A percentile compares a stretch with the other conserved stretches of the same genome.
Conservation (phyloP, 1,139 yeast genomes). For the Candida anutae region DNA sequence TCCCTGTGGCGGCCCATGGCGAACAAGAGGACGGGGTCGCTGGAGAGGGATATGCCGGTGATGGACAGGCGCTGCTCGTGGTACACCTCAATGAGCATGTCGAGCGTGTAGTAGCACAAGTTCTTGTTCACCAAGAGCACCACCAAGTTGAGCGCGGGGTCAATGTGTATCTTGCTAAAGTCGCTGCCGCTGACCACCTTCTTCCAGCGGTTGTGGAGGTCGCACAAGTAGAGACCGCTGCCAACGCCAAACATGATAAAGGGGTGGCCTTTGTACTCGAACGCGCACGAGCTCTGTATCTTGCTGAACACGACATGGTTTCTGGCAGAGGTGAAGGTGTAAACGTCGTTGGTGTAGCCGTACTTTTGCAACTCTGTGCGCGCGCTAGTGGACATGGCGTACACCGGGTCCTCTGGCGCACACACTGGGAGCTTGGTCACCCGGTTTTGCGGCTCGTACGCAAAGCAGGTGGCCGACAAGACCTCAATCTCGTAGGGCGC, state of each 20-base stretch:
- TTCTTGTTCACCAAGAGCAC: slow-evolving; percentile 53
- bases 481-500: slow-evolving; percentile 52
- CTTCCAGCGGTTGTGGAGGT: slow-evolving; percentile 49
- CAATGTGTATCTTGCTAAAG: slow-evolving; percentile 55
- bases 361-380: slow-evolving; percentile 12
- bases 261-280: slow-evolving; percentile 17
- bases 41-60: slow-evolving; percentile 27
- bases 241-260: slow-evolving; percentile 28
- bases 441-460: slow-evolving; percentile 50
- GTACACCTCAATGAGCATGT: slow-evolving; percentile 32
- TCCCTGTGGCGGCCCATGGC: slow-evolving; percentile 55
- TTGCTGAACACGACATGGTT: slow-evolving; percentile 19
- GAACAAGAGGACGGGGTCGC: slow-evolving; percentile 42
- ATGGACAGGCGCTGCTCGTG: slow-evolving; percentile 24
- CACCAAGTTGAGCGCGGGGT: slow-evolving; percentile 50
- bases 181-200: slow-evolving; percentile 47
- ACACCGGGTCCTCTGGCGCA: slow-evolving; percentile 57
- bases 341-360: slow-evolving; percentile 23
- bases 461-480: slow-evolving; percentile 56
- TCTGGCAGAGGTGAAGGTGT: slow-evolving; percentile 14
- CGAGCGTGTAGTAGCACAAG: slow-evolving; percentile 55
- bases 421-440: slow-evolving; percentile 53
- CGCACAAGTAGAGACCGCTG: slow-evolving; percentile 41
- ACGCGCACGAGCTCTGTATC: slow-evolving; percentile 20
- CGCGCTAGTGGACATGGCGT: slow-evolving; percentile 31